These are phyloP conservation scores for Cinnamomum chago DNA, from an alignment of 164 flowering plant species.

Conservation along the genomic window DNA sequence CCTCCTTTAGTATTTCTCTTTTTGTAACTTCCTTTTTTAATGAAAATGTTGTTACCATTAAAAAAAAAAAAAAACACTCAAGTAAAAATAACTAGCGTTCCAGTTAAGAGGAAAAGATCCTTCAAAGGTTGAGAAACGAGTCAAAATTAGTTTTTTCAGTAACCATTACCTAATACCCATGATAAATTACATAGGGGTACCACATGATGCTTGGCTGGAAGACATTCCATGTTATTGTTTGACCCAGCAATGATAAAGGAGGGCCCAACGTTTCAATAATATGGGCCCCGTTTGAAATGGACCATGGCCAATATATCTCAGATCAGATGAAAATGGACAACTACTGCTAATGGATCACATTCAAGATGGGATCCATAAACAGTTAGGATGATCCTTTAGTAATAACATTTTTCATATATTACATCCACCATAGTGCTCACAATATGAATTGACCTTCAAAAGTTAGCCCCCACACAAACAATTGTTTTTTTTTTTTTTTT, in stretches of 20 bases:
- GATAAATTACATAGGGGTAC: neutral
- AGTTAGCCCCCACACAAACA: too few relatives aligned
- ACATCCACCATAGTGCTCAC: too few relatives aligned
- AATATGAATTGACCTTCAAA: too few relatives aligned
- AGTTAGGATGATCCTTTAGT: too few relatives aligned
- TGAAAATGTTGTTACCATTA: too few relatives aligned
- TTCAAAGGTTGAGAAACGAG: neutral
- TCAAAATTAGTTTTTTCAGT: neutral
- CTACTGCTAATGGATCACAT: too few relatives aligned
- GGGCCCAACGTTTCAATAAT: neutral
- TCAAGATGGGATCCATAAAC: too few relatives aligned
- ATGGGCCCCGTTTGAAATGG: neutral
- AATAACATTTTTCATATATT: too few relatives aligned
- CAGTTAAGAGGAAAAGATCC: neutral
- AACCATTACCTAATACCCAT: neutral
- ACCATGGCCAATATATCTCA: neutral
- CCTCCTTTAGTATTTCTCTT: too few relatives aligned
- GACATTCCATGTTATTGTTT: neutral
- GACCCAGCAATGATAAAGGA: neutral
- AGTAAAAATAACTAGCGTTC: neutral
- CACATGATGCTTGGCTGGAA: neutral
- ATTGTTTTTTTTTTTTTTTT: too few relatives aligned
- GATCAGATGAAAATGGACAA: neutral
- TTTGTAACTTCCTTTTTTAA: too few relatives aligned
- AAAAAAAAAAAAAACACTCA: too few relatives aligned